A percentile compares a stretch with the other conserved stretches of the same genome.
Evolutionary conservation across 306 rosid genomes (phyloP).

Genomic region (Cucurbita argyrosperma): DNA sequence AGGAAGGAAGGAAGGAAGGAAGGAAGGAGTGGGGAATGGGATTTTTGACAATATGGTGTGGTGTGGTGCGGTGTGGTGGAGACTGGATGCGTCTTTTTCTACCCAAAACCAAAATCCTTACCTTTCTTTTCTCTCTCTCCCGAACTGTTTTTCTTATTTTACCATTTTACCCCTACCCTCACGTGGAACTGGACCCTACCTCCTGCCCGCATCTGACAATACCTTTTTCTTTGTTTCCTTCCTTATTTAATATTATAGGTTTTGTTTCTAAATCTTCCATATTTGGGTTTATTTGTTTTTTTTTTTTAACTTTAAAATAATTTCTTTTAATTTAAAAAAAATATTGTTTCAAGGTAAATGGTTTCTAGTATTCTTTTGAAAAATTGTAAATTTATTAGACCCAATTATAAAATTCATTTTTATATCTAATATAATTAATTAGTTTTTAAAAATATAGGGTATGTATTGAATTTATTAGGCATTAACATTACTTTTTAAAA

Average conservation of each 20-base stretch:
- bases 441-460: no score
- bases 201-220: neutral
- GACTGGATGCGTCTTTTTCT: neutral
- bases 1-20: neutral
- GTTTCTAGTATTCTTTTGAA: no score
- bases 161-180: neutral
- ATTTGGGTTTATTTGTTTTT: no score
- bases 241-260: neutral
- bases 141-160: neutral
- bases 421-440: no score
- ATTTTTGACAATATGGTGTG: neutral
- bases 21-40: neutral
- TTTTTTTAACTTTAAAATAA: no score
- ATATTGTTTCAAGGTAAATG: no score
- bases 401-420: no score
- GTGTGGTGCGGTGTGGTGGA: no score
- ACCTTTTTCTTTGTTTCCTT: neutral
- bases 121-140: neutral
- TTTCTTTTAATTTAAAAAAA: no score
- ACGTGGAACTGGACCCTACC: conserved; percentile 1
- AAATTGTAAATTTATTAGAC: no score
- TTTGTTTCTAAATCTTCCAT: neutral
- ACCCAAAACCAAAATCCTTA: neutral
- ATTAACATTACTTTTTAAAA: no score
- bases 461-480: no score